Evolutionary conservation across 371 early-diverging fungal species (phyloP).

Genomic region (Syncephalastrum sp.): DNA sequence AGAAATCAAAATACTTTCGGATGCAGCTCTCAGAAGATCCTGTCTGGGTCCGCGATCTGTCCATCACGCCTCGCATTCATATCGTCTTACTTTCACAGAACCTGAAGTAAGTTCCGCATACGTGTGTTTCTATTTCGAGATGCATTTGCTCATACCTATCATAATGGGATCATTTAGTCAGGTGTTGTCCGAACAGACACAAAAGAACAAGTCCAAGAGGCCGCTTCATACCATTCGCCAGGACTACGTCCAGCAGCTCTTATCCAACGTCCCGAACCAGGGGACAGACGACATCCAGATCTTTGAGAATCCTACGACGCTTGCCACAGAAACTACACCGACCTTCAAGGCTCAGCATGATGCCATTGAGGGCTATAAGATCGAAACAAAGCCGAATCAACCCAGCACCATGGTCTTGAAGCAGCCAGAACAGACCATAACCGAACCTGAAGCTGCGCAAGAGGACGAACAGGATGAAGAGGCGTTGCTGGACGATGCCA

Average conservation of each 20-base stretch:
- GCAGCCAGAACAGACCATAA: constrained; percentile 8
- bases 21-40: constrained; percentile 68
- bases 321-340: background rate
- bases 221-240: constrained; percentile 20
- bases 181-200: constrained; percentile 19
- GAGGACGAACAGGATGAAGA: constrained; percentile 10
- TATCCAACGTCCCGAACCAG: constrained; percentile 27
- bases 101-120: constrained; percentile 27
- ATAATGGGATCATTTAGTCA: constrained; percentile 15
- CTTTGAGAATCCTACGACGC: constrained; percentile 22
- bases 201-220: constrained; percentile 1
- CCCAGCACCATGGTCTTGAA: constrained; percentile 36
- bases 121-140: background rate
- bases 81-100: constrained; percentile 30
- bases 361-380: constrained; percentile 45
- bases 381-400: constrained; percentile 23
- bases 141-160: too few relatives aligned
- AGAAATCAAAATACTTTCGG: constrained; percentile 58
- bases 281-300: constrained; percentile 20
- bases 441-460: background rate
- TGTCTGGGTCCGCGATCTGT: constrained; percentile 49
- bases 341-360: constrained; percentile 25
- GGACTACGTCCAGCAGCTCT: constrained; percentile 37
- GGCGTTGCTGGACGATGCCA: constrained; percentile 33
- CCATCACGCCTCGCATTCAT: constrained; percentile 16